phyloP scores from a whole-genome alignment of 495 filamentous ascomycete species.

The Thermochaetoides thermophila region DNA sequence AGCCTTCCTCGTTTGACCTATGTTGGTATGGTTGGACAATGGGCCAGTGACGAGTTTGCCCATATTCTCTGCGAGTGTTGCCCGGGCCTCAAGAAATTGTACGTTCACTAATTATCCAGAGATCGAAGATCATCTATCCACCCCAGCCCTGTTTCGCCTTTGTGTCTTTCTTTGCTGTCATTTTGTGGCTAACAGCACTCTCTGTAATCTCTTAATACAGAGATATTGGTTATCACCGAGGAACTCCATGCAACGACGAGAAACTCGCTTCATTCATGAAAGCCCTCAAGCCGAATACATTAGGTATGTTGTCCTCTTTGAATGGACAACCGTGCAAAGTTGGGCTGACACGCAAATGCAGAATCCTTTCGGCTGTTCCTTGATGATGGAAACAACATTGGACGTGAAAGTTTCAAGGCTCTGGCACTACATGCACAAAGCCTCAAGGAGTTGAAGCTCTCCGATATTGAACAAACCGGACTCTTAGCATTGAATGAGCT shows the following conservation, averaged over 20 bases:
- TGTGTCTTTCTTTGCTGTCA: no score
- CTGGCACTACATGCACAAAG: conserved; percentile 43
- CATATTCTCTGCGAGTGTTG: conserved; percentile 42
- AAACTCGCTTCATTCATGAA: conserved; percentile 44
- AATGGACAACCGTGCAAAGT: no score
- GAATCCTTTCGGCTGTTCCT: conserved; percentile 42
- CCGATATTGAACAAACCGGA: conserved; percentile 30
- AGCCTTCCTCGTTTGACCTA: no score
- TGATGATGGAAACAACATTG: conserved; percentile 37
- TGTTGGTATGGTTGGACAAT: no score
- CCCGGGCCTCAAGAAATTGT: conserved; percentile 43
- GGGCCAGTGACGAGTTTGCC: conserved; percentile 34
- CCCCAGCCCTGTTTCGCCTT: no score
- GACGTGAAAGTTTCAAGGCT: conserved; percentile 39
- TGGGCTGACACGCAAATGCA: neutral
- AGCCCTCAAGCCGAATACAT: conserved; percentile 39
- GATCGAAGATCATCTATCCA: no score
- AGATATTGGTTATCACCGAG: no score
- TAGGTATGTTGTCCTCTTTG: conserved; percentile 19
- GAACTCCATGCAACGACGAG: conserved; percentile 34
- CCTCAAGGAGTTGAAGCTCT: conserved; percentile 40
- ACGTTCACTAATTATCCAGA: conserved; percentile 3
- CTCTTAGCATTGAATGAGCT: conserved; percentile 34
- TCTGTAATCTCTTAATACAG: conserved; percentile 3
- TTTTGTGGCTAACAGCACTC: no score